Conservation (phyloP, 2,329 filamentous ascomycete genomes). For the Phialophora expanda region DNA sequence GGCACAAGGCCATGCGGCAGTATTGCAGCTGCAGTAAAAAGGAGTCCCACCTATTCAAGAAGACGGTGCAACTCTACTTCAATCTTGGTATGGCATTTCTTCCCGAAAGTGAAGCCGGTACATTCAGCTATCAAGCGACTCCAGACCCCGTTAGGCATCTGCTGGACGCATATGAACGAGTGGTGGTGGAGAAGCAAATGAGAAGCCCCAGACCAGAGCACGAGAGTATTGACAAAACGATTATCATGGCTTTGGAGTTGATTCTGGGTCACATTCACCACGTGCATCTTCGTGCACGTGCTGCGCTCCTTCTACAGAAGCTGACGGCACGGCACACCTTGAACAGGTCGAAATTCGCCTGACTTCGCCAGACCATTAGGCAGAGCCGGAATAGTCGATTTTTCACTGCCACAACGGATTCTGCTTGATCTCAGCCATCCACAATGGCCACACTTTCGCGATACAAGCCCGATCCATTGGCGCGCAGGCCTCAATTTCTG, state of each 20-base stretch:
- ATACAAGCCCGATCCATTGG: constrained; percentile 8
- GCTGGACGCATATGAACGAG: constrained; percentile 18
- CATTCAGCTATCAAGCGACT: constrained; percentile 17
- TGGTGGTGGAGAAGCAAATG: constrained; percentile 7
- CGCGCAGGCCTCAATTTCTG: constrained; percentile 6
- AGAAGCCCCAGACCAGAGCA: background rate
- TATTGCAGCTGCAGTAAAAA: constrained; percentile 9
- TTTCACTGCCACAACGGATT: constrained; percentile 6
- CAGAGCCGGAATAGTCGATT: background rate
- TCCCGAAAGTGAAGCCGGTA: constrained; percentile 15
- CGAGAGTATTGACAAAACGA: background rate
- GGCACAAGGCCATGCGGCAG: constrained; percentile 10
- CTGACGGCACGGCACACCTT: background rate
- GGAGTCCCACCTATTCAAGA: constrained; percentile 20
- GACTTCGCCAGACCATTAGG: background rate
- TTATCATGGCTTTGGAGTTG: background rate
- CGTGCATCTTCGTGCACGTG: background rate
- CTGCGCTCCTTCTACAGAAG: background rate
- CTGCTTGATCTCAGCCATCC: constrained; percentile 13
- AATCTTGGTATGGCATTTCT: constrained; percentile 22
- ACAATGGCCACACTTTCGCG: constrained; percentile 6
- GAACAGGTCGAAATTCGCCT: background rate
- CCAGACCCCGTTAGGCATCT: constrained; percentile 7
- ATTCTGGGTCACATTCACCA: constrained; percentile 1
- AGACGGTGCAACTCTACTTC: constrained; percentile 22